These are phyloP conservation scores for Colletotrichum sp. DNA, from an alignment of 2,329 filamentous ascomycete species.

Conservation along the genomic window DNA sequence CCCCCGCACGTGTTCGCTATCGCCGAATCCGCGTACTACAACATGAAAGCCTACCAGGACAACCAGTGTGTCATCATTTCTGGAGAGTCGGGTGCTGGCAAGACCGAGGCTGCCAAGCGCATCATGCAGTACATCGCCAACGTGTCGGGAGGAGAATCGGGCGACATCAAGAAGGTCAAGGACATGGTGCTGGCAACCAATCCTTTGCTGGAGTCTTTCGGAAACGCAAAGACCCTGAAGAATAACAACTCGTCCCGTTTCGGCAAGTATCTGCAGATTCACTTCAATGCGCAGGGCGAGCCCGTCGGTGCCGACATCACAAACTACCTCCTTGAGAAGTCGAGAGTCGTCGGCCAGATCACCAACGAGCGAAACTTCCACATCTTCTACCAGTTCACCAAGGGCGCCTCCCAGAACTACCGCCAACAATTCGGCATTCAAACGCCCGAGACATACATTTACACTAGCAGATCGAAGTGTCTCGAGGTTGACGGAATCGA, in stretches of 20 bases:
- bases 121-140: constrained; percentile 99
- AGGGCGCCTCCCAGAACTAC: constrained; percentile 87
- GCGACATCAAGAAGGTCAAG: constrained; percentile 94
- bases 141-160: constrained; percentile 84
- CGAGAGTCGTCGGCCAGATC: constrained; percentile 93
- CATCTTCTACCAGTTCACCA: constrained; percentile 99
- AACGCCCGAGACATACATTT: constrained; percentile 88
- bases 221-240: constrained; percentile 95
- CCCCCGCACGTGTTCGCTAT: constrained; percentile 97
- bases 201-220: constrained; percentile 94
- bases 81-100: constrained; percentile 95
- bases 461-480: constrained; percentile 94
- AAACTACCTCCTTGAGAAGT: constrained; percentile 96
- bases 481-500: constrained; percentile 94
- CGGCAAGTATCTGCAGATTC: constrained; percentile 96
- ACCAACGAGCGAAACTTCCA: constrained; percentile 97
- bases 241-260: constrained; percentile 99
- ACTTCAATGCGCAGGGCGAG: constrained; percentile 91
- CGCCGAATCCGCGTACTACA: constrained; percentile 95
- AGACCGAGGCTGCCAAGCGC: constrained; percentile 97
- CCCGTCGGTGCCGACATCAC: constrained; percentile 97
- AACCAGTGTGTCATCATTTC: constrained; percentile 99
- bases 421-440: constrained; percentile 89
- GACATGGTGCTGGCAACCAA: constrained; percentile 99
- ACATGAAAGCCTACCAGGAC: constrained; percentile 99